phyloP scores from a whole-genome alignment of 495 filamentous ascomycete genomes.

The Penicillium crystallinum region DNA sequence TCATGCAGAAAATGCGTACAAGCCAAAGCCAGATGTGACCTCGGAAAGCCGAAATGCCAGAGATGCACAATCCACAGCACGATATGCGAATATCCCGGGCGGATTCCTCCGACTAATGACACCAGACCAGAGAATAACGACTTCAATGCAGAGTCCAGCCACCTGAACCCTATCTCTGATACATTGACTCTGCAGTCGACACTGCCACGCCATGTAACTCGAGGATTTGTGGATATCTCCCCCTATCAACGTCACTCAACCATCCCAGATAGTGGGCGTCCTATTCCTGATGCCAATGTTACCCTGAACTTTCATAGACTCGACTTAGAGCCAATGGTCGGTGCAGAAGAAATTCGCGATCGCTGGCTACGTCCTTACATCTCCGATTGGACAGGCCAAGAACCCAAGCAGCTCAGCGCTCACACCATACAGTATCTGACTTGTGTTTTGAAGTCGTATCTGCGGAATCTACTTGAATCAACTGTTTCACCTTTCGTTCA shows the following conservation, averaged over 20 bases:
- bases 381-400: conserved; percentile 29
- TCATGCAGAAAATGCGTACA: conserved; percentile 33
- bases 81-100: conserved; percentile 27
- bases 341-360: conserved; percentile 35
- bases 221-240: neutral
- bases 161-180: neutral
- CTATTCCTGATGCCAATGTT: neutral
- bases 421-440: conserved; percentile 34
- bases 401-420: conserved; percentile 30
- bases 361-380: conserved; percentile 34
- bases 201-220: neutral
- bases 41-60: conserved; percentile 32
- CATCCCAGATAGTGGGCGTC: neutral
- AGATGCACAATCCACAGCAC: conserved; percentile 28
- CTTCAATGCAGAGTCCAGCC: neutral
- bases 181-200: neutral
- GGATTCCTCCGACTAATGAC: neutral
- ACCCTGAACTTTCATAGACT: conserved; percentile 5
- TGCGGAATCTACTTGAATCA: conserved; percentile 21
- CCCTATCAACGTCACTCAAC: neutral
- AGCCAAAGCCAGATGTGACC: conserved; percentile 35
- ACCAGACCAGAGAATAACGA: neutral
- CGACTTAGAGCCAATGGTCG: conserved; percentile 26
- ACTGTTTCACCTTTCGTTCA: conserved; percentile 39
- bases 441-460: conserved; percentile 36